Evolutionary conservation across 352 stramenopile genomes (phyloP), one percentile per base, ranked within the genome.

Genomic region (Phytophthora ramorum): DNA sequence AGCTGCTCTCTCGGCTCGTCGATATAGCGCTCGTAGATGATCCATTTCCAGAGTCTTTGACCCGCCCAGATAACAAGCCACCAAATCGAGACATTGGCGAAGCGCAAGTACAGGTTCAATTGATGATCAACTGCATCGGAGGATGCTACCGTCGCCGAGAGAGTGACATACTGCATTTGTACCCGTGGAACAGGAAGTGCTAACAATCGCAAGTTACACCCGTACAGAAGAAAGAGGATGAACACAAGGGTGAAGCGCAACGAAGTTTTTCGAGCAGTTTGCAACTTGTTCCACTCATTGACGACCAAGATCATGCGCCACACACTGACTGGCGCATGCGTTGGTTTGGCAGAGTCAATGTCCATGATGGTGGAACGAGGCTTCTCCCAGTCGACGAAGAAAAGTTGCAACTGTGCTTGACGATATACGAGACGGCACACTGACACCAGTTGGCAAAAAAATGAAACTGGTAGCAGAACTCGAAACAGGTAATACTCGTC

Each of bases 341-440:
- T 78, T 3, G 79, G 70, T 26, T 76, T 75, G 14, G 50, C 58
- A 9, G 70, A 76, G 49, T 93, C 85, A 35, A 76, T 61, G 58
- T 91, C 81, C 26, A 90, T 74, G 10, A 92, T 72, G 44, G 76
- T 89, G 14, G 87, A 72, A 1, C 82, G 79, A 38, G 88, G 83
- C 55, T 94, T 97, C 66, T 98, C 96, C 95, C 95, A 98, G 66
- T 99, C 95, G 24, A 98, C 71, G 51, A 98, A 96, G 58, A 98
- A 96, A 2, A 98, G 65, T 37, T 97, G 83, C 2, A 83, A 60
- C 17, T 85, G 75, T 9, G 83, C 89, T 75, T 98, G 95, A 17
- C 76, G 56, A 66, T 92, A 87, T 38, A 98, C 79, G 3, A 76
- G 55, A 46, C 91, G 69, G 0, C 89, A 38, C 5, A 98, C 66